Conservation (phyloP, 179 eudicot genomes). For the Vitellaria paradoxa region DNA sequence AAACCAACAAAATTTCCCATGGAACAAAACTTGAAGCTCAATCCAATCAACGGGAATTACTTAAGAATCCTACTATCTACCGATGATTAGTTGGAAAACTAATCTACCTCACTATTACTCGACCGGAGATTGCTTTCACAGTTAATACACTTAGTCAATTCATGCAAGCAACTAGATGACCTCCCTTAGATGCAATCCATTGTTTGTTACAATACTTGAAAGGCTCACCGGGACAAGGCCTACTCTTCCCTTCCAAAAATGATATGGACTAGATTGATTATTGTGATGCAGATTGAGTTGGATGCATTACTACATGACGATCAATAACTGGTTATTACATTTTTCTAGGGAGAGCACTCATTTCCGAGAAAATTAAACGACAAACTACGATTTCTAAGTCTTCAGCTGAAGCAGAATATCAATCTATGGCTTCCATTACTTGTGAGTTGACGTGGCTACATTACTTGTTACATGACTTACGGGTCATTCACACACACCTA, state of each 20-base stretch:
- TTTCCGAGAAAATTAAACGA: not conserved
- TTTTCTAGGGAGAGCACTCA: not conserved
- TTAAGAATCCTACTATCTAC: conserved; percentile 3
- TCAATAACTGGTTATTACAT: not conserved
- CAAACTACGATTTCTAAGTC: not conserved
- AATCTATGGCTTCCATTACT: no score
- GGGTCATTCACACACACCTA: no score
- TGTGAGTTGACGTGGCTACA: no score
- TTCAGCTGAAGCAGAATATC: no score
- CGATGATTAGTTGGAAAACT: not conserved
- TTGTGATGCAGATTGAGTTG: not conserved
- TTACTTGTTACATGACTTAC: no score
- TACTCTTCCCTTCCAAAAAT: not conserved
- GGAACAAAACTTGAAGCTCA: not conserved
- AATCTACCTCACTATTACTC: not conserved
- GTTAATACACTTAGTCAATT: conserved; percentile 1
- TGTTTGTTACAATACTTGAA: conserved; percentile 3
- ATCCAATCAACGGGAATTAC: not conserved
- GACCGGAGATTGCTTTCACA: not conserved
- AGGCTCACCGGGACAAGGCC: not conserved
- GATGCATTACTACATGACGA: not conserved
- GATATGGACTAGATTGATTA: no score
- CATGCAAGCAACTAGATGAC: not conserved
- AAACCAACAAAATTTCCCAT: not conserved
- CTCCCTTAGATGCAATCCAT: not conserved